phyloP scores from a whole-genome alignment of 2,329 filamentous ascomycete genomes.

The Botrytis byssoidea region DNA sequence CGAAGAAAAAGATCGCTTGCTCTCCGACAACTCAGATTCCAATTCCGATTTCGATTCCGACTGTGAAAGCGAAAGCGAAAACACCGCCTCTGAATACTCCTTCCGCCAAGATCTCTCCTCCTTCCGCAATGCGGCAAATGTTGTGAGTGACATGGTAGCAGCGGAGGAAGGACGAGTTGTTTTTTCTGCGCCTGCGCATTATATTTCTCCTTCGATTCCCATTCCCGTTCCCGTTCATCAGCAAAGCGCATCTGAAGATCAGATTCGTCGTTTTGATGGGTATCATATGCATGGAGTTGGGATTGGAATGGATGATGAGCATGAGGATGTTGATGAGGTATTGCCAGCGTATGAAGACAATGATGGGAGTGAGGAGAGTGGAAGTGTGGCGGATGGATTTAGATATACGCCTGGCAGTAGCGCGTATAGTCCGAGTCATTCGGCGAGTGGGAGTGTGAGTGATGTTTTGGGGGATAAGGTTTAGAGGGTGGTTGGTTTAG shows the following conservation, averaged over 20 bases:
- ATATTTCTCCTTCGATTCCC: neutral
- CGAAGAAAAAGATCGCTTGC: constrained; percentile 29
- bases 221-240: neutral
- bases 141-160: constrained; percentile 32
- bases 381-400: constrained; percentile 35
- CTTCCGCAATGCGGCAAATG: constrained; percentile 29
- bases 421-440: constrained; percentile 30
- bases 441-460: constrained; percentile 28
- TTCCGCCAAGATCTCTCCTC: constrained; percentile 32
- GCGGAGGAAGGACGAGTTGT: constrained; percentile 22
- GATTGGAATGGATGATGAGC: neutral
- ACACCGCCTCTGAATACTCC: constrained; percentile 16
- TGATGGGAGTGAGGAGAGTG: constrained; percentile 27
- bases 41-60: no score
- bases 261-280: neutral
- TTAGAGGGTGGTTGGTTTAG: neutral
- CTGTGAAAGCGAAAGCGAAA: neutral
- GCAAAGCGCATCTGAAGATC: neutral
- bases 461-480: constrained; percentile 28
- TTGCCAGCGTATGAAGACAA: constrained; percentile 20
- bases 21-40: neutral
- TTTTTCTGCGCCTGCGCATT: neutral
- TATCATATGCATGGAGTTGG: neutral
- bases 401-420: constrained; percentile 33
- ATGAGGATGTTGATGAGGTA: neutral